Evolutionary conservation across 768 basidiomycete genomes (phyloP).

Genomic region (Naganishia kalamii): DNA sequence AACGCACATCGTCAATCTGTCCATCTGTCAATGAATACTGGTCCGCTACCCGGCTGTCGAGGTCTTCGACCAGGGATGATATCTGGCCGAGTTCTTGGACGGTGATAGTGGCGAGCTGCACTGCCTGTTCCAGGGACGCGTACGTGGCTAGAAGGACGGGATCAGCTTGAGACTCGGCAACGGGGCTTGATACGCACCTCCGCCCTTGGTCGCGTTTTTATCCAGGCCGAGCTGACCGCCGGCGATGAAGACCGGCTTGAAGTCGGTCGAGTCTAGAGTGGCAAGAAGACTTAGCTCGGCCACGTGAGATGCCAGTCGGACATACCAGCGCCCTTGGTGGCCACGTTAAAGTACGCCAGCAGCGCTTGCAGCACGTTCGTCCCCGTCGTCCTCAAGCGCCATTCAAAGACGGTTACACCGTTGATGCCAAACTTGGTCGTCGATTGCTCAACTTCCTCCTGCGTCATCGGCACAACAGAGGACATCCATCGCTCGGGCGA

Average conservation of each 20-base stretch:
- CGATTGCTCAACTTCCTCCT: background rate
- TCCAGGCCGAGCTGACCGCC: constrained; percentile 20
- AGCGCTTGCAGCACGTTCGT: constrained; percentile 2
- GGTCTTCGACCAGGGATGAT: constrained; percentile 5
- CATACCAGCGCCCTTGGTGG: constrained; percentile 14
- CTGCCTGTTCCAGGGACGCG: constrained; percentile 9
- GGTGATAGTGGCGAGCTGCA: background rate
- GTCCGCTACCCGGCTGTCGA: constrained; percentile 3
- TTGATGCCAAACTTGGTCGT: constrained; percentile 10
- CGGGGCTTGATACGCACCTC: too few species aligned
- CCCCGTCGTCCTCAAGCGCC: background rate
- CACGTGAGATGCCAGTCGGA: background rate
- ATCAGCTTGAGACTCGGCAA: too few species aligned
- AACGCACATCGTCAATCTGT: constrained; percentile 12
- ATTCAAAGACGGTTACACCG: constrained; percentile 10
- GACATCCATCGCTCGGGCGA: constrained; percentile 13
- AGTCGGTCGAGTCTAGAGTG: background rate
- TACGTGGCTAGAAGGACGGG: background rate
- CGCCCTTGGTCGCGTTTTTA: constrained; percentile 18
- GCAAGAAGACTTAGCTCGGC: too few species aligned
- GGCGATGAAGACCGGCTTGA: constrained; percentile 19
- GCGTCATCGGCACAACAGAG: constrained; percentile 3
- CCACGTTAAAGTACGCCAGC: constrained; percentile 8
- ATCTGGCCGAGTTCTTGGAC: constrained; percentile 7
- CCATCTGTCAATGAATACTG: constrained; percentile 6